Evolutionary conservation across 1,284 basidiomycete species (phyloP).

Genomic region (Grifola frondosa): DNA sequence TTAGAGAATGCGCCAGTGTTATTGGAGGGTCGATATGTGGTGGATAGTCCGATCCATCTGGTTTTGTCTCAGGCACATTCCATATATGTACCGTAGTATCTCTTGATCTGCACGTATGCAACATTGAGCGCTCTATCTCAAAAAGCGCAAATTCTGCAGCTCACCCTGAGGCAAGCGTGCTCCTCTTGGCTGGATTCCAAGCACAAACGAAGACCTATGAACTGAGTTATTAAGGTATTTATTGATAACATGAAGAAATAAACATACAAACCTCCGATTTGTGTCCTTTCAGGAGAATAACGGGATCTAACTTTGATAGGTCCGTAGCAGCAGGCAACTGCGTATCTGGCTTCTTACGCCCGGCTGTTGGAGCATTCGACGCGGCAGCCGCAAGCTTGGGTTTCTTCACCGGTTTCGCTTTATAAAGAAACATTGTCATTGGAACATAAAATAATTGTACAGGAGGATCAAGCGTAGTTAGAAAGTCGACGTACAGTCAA

Average conservation of each 20-base stretch:
- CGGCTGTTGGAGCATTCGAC: slow-evolving; percentile 1
- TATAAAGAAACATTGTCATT: slow-evolving; percentile 6
- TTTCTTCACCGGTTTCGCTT: slow-evolving; percentile 13
- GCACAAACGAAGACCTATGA: slow-evolving; percentile 75
- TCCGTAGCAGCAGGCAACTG: slow-evolving; percentile 2
- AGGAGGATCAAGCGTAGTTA: too few species aligned
- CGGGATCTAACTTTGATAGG: slow-evolving; percentile 26
- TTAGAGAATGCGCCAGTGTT: slow-evolving; percentile 49
- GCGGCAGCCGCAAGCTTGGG: slow-evolving; percentile 1
- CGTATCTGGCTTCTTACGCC: neutral
- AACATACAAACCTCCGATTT: slow-evolving; percentile 53
- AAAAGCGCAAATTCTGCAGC: slow-evolving; percentile 17
- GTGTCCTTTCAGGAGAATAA: slow-evolving; percentile 58
- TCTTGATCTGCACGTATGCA: slow-evolving; percentile 53
- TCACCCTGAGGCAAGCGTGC: slow-evolving; percentile 73
- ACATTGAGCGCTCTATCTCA: slow-evolving; percentile 2
- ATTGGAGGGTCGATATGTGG: slow-evolving; percentile 38
- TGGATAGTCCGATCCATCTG: slow-evolving; percentile 5
- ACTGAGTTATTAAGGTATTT: neutral
- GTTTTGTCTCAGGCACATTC: slow-evolving; percentile 53
- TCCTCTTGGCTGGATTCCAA: slow-evolving; percentile 70
- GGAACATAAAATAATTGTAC: neutral
- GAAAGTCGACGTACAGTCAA: slow-evolving; percentile 30
- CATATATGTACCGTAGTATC: slow-evolving; percentile 77
- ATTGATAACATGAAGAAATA: neutral